These are phyloP conservation scores for Camelina hispida DNA, from an alignment of 345 rosid species.

Conservation along the genomic window DNA sequence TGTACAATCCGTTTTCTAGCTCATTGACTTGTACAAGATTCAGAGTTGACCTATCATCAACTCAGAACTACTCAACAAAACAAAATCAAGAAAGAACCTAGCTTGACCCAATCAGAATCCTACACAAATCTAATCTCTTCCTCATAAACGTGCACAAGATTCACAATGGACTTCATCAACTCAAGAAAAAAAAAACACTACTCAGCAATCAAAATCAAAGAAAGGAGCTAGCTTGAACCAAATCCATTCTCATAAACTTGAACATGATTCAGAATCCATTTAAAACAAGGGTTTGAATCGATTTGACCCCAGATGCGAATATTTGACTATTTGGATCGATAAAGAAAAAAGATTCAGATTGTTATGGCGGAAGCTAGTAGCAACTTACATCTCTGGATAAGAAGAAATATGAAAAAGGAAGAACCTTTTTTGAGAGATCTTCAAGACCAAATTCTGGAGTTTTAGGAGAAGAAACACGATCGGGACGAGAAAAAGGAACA, in stretches of 20 bases:
- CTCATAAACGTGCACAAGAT: background rate
- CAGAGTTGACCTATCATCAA: constrained; percentile 1
- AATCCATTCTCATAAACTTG: background rate
- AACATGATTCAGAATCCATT: constrained; percentile 11
- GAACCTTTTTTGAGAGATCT: constrained; percentile 30
- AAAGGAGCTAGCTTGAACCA: constrained; percentile 1
- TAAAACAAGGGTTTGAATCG: background rate
- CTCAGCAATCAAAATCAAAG: constrained; percentile 13
- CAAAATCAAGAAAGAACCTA: background rate
- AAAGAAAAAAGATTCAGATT: constrained; percentile 30
- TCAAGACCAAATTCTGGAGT: constrained; percentile 2
- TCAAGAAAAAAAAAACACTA: background rate
- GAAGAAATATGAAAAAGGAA: constrained; percentile 10
- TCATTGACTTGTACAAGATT: background rate
- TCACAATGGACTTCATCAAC: constrained; percentile 17
- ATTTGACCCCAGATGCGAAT: constrained; percentile 29
- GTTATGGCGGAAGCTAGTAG: background rate
- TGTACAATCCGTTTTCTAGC: background rate
- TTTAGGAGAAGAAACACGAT: constrained; percentile 29
- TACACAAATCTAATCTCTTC: background rate
- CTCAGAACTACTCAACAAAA: background rate
- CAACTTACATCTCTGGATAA: constrained; percentile 35
- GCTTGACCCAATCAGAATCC: background rate
- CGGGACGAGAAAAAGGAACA: constrained; percentile 22
- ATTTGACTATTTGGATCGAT: constrained; percentile 26